A percentile compares a stretch with the other conserved stretches of the same genome.
These are phyloP conservation scores for Diaporthe vexans DNA, from an alignment of 2,329 filamentous ascomycete genomes.

Conservation along the genomic window DNA sequence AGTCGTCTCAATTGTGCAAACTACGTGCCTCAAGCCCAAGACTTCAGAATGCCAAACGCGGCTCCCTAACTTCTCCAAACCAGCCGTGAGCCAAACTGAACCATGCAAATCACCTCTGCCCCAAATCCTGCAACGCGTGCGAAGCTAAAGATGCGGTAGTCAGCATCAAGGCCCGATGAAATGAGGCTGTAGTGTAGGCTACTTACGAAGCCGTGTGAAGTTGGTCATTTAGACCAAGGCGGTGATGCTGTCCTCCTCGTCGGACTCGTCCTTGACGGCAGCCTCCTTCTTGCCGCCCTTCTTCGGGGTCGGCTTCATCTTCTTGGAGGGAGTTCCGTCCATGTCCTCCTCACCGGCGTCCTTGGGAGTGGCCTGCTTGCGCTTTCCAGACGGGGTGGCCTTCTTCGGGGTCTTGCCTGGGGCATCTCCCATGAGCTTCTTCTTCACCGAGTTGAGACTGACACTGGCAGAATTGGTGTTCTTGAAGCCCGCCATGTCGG, in stretches of 20 bases:
- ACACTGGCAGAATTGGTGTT: neutral
- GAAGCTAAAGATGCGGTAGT: too few relatives aligned
- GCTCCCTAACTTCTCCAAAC: neutral
- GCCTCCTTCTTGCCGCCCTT: neutral
- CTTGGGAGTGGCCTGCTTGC: neutral
- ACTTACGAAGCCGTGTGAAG: neutral
- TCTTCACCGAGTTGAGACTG: neutral
- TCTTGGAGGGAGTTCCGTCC: neutral
- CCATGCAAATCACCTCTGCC: too few relatives aligned
- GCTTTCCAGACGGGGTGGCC: neutral
- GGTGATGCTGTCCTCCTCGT: neutral
- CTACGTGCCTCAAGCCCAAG: too few relatives aligned
- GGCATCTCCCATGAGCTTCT: constrained; percentile 7
- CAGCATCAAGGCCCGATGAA: neutral
- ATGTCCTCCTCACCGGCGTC: neutral
- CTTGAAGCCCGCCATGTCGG: constrained; percentile 31
- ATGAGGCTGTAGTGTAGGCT: neutral
- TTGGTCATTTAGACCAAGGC: neutral
- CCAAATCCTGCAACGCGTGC: too few relatives aligned
- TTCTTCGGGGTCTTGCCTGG: constrained; percentile 5
- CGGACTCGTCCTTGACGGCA: neutral
- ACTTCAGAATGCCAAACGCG: neutral
- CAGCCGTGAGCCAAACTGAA: neutral
- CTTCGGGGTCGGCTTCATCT: constrained; percentile 9
- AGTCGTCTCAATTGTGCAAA: neutral